A percentile compares a stretch with the other conserved stretches of the same genome.
phyloP scores from a whole-genome alignment of 169 alveolate species.

The Amoebophrya sp. region DNA sequence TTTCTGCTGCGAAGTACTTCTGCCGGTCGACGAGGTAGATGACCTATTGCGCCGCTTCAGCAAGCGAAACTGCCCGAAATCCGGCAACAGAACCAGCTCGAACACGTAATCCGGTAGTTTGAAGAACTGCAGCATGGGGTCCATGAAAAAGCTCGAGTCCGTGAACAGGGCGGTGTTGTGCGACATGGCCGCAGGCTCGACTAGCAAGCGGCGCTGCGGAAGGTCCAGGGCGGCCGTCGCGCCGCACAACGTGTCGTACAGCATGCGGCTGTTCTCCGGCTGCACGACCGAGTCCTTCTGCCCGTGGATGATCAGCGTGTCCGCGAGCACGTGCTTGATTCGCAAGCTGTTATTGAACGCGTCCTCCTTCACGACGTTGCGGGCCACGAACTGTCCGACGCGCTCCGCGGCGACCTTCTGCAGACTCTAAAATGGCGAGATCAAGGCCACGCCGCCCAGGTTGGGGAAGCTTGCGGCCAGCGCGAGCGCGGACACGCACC shows the following conservation, averaged over 20 bases:
- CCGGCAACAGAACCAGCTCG: neutral
- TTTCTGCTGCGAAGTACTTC: too few species aligned
- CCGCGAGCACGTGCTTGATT: neutral
- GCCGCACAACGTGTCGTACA: neutral
- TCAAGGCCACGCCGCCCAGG: neutral
- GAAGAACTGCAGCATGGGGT: neutral
- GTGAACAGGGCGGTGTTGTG: neutral
- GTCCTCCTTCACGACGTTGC: too few species aligned
- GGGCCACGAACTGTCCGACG: too few species aligned
- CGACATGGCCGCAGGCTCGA: neutral
- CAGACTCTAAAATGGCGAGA: neutral
- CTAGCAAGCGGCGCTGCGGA: too few species aligned
- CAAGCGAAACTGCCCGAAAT: neutral
- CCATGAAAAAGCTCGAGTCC: neutral
- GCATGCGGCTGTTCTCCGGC: neutral
- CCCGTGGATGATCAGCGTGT: neutral
- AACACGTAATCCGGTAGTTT: neutral
- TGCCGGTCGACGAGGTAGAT: too few species aligned
- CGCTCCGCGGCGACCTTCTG: too few species aligned
- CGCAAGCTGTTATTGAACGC: too few species aligned
- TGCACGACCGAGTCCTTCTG: neutral
- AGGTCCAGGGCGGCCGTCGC: neutral
- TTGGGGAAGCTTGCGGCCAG: neutral
- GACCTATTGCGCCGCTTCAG: too few species aligned
- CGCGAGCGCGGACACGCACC: neutral